Conservation (phyloP, 345 rosid species). For the Gynandropsis gynandra region DNA sequence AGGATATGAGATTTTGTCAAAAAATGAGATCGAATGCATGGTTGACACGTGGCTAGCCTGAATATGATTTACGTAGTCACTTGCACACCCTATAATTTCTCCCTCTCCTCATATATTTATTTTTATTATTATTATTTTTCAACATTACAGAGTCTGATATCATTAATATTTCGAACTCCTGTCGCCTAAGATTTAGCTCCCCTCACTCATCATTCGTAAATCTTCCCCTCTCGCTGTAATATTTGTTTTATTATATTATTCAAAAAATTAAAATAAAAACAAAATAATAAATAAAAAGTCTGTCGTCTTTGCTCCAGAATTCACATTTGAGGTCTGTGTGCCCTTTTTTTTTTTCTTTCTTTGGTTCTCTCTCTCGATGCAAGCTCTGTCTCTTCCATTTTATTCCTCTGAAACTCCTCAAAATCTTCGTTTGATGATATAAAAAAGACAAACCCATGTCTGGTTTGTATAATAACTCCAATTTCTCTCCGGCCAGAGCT, state of each 20-base stretch:
- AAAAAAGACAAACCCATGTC: conserved; percentile 47
- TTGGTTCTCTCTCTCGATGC: background rate
- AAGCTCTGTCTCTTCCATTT: conserved; percentile 5
- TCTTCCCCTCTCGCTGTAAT: too few relatives aligned
- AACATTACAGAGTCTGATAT: conserved; percentile 25
- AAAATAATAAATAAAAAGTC: conserved; percentile 17
- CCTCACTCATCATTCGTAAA: too few relatives aligned
- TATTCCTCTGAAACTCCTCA: background rate
- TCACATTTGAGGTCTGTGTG: conserved; percentile 33
- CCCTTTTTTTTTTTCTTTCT: conserved; percentile 7
- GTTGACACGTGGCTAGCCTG: conserved; percentile 22
- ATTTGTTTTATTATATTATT: background rate
- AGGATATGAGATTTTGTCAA: too few relatives aligned
- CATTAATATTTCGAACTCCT: too few relatives aligned
- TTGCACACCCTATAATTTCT: conserved; percentile 19
- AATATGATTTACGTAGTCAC: conserved; percentile 28
- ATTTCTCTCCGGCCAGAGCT: conserved; percentile 95
- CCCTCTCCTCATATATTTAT: background rate
- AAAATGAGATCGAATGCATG: conserved; percentile 29
- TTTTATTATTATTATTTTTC: conserved; percentile 10
- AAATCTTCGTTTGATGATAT: background rate
- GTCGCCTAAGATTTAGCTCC: background rate
- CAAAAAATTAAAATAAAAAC: background rate
- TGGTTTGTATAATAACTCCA: conserved; percentile 74
- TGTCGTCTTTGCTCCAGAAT: conserved; percentile 29